Evolutionary conservation across 2,329 filamentous ascomycete species (phyloP).

Genomic region (Chaetothyriales sp.): DNA sequence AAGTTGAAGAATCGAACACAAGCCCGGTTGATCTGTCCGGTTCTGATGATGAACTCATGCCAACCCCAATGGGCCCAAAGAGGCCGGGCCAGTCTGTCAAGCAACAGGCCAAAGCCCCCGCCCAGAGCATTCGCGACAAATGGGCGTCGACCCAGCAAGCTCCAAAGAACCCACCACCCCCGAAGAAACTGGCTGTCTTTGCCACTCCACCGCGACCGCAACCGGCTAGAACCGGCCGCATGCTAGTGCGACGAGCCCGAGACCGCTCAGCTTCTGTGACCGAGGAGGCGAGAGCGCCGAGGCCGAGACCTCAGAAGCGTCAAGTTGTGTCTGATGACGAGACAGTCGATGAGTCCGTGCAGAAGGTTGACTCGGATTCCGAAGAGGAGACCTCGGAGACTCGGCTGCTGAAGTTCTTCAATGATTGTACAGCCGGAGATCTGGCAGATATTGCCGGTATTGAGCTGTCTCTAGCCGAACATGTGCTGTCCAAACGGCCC

Average conservation of each 20-base stretch:
- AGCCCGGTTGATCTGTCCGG: constrained; percentile 19
- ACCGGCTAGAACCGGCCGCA: constrained; percentile 23
- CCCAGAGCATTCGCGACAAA: constrained; percentile 43
- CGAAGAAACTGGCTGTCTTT: constrained; percentile 12
- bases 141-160: constrained; percentile 36
- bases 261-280: constrained; percentile 20
- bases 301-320: background rate
- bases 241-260: constrained; percentile 37
- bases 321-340: constrained; percentile 15
- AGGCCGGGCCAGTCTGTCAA: constrained; percentile 19
- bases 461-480: constrained; percentile 51
- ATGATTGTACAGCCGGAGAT: constrained; percentile 58
- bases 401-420: constrained; percentile 65
- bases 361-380: constrained; percentile 23
- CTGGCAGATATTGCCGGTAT: constrained; percentile 69
- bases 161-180: constrained; percentile 12
- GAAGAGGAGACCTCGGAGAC: constrained; percentile 28
- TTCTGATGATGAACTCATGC: constrained; percentile 30
- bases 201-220: constrained; percentile 17
- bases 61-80: constrained; percentile 17
- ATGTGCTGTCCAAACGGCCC: constrained; percentile 58
- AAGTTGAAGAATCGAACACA: constrained; percentile 9
- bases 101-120: constrained; percentile 41
- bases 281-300: constrained; percentile 1
- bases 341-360: constrained; percentile 21